These are phyloP conservation scores for Alternaria dauci DNA, from an alignment of 2,329 filamentous ascomycete genomes.

Conservation along the genomic window DNA sequence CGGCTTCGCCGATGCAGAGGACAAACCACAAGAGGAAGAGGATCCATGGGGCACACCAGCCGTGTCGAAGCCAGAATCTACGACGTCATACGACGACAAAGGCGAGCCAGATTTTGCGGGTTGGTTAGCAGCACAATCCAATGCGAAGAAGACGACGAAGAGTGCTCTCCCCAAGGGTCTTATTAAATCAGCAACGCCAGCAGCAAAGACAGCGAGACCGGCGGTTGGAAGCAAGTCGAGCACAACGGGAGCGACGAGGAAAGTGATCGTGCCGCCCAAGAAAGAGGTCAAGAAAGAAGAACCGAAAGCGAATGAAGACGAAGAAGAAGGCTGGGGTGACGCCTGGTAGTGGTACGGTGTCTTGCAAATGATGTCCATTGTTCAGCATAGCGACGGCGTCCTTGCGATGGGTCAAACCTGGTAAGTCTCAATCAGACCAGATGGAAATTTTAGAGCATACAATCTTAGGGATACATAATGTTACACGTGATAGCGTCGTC, in stretches of 20 bases:
- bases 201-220: slow-evolving; percentile 46
- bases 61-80: slow-evolving; percentile 46
- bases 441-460: not conserved
- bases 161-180: slow-evolving; percentile 87
- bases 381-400: slow-evolving; percentile 24
- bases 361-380: slow-evolving; percentile 4
- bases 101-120: slow-evolving; percentile 95
- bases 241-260: slow-evolving; percentile 43
- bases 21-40: slow-evolving; percentile 58
- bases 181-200: slow-evolving; percentile 62
- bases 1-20: slow-evolving; percentile 67
- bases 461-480: slow-evolving; percentile 11
- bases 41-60: slow-evolving; percentile 61
- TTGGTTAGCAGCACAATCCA: slow-evolving; percentile 87
- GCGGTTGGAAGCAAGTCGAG: slow-evolving; percentile 41
- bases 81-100: slow-evolving; percentile 76
- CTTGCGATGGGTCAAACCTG: slow-evolving; percentile 7
- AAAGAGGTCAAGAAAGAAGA: slow-evolving; percentile 43
- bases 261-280: slow-evolving; percentile 38
- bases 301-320: slow-evolving; percentile 53
- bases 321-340: slow-evolving; percentile 52
- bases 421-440: slow-evolving; percentile 2
- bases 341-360: slow-evolving; percentile 40
- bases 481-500: slow-evolving; percentile 3
- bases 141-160: slow-evolving; percentile 69